Evolutionary conservation across 345 rosid species (phyloP).

Genomic region (Aquilaria yunnanensis): DNA sequence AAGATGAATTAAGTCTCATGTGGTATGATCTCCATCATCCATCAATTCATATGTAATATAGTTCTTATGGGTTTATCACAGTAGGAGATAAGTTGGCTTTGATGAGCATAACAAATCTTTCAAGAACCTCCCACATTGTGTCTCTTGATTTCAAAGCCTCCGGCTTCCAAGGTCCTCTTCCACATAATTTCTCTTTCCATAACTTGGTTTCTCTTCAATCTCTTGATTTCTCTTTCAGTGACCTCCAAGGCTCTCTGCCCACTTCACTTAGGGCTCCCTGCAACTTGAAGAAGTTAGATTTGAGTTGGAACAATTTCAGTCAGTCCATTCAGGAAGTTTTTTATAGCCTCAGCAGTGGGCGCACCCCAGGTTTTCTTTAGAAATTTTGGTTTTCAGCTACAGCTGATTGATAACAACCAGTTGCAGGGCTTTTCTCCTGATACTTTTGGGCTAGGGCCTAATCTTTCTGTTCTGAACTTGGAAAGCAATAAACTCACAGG

Average conservation of each 20-base stretch:
- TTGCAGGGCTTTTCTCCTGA: not conserved
- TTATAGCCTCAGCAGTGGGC: not conserved
- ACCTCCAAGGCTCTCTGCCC: conserved; percentile 12
- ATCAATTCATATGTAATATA: no score
- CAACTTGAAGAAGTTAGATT: conserved; percentile 3
- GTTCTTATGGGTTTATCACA: no score
- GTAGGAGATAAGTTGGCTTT: no score
- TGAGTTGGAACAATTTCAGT: not conserved
- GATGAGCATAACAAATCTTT: no score
- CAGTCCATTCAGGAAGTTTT: not conserved
- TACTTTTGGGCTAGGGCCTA: conserved; percentile 1
- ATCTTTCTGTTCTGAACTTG: conserved; percentile 4
- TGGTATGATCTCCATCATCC: no score
- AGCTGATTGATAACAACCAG: not conserved
- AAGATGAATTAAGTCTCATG: no score
- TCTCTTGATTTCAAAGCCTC: not conserved
- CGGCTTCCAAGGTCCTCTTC: not conserved
- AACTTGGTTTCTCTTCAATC: conserved; percentile 1
- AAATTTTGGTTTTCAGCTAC: not conserved
- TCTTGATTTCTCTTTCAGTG: not conserved
- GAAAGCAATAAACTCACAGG: not conserved
- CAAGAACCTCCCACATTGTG: conserved; percentile 2
- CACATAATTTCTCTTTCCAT: not conserved
- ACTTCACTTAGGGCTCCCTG: conserved; percentile 14
- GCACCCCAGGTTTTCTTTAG: conserved; percentile 2